Conservation (phyloP, 306 rosid genomes). For the Dryas octopetala region DNA sequence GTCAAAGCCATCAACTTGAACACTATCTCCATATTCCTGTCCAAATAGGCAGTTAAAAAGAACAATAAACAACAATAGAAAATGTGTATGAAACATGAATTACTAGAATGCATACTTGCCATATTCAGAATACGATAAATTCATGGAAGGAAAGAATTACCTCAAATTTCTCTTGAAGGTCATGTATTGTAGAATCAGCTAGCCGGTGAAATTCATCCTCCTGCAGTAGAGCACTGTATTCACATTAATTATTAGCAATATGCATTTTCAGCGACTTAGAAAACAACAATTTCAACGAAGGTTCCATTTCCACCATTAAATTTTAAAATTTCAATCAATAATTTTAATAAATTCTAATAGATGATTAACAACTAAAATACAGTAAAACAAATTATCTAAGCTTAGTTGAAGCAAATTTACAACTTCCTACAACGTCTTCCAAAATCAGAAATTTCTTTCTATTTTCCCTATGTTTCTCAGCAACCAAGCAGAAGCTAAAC, state of each 20-base stretch:
- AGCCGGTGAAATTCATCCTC: constrained; percentile 74
- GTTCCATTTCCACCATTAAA: background rate
- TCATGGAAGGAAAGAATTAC: constrained; percentile 27
- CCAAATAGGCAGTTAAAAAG: constrained; percentile 16
- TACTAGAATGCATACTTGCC: too few relatives aligned
- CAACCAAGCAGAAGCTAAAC: constrained; percentile 5
- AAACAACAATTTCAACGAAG: background rate
- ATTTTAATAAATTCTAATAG: background rate
- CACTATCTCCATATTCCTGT: constrained; percentile 79
- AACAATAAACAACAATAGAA: background rate
- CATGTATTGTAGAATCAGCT: constrained; percentile 76
- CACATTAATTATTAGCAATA: constrained; percentile 46
- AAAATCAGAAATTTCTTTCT: background rate
- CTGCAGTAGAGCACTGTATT: constrained; percentile 66
- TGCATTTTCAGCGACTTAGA: constrained; percentile 4
- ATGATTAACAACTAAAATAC: background rate
- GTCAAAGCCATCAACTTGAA: constrained; percentile 80
- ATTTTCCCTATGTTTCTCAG: background rate
- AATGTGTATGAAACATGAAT: background rate
- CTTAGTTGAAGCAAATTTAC: background rate
- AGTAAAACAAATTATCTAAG: background rate
- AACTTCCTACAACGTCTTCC: background rate
- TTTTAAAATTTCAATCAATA: background rate
- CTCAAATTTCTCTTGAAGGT: constrained; percentile 82
- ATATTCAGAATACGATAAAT: constrained; percentile 6